Base-by-base conservation (phyloP, 768 basidiomycete genomes). In the Phanerochaete sordida region DNA sequence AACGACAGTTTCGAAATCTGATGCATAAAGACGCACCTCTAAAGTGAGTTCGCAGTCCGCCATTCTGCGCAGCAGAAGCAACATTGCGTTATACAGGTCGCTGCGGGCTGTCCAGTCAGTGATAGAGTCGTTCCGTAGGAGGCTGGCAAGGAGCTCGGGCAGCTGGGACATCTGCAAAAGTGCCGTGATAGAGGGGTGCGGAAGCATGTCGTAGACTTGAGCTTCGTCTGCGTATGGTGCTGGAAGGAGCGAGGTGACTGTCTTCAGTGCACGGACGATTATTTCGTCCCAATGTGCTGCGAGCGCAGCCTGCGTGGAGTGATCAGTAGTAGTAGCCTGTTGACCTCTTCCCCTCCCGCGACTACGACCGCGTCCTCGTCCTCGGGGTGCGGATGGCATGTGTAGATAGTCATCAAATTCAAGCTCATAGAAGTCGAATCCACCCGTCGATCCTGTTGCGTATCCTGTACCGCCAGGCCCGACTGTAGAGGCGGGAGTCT, bases 391-490 rank as follows among this genome's bases (percentile, higher is more conserved):
- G n/a, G n/a, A n/a, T n/a, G n/a, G n/a, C n/a, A n/a, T n/a, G n/a
- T n/a, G n/a, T n/a, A n/a, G n/a, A n/a, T n/a, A n/a, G n/a, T n/a
- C n/a, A n/a, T n/a, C n/a, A n/a, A n/a, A n/a, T n/a, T n/a, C n/a
- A n/a, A n/a, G n/a, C 12, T 30, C 30, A 30, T 51, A 31, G 19
- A 6, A 11, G 24, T 24, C 21, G 16, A 5, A 48, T 24, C 24
- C 47, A 23, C 53, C 49, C 23, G 58, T 70, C 6, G 63, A 65
- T 7, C 62, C 76, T 3, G 67, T 71, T 5, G 76, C 75, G 65
- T 83, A 83, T 5, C 83, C 82, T 15, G 81, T 83, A 0, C 82
- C 81, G 3, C 81, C 80, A 5, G 79, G 81, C n/a, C 82, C 81
- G 2, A 83, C 80, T 31, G 70, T 71, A 11, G 27, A 57, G 15